Base-by-base conservation (phyloP, 2,329 filamentous ascomycete genomes). In the Coniochaeta sp. region DNA sequence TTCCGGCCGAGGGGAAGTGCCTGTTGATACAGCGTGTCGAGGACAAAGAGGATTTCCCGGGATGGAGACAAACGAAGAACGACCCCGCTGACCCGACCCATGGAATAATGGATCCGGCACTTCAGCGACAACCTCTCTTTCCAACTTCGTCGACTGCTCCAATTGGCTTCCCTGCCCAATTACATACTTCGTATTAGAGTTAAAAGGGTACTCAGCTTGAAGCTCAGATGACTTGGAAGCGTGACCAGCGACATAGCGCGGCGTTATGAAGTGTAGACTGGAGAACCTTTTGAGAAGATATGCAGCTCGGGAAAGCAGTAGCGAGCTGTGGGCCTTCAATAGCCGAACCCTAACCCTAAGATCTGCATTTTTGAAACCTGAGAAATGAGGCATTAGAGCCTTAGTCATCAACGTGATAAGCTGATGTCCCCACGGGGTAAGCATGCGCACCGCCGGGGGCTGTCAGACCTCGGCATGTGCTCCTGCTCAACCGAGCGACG, bases 1-100 rank as follows among this genome's bases (percentile, higher is more conserved):
- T 50, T 59, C 66, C 67, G 68, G 68, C 65, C 68, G 67, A 69
- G 67, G 63, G 68, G 67, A 67, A 67, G 63, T 55, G 61, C 55
- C 60, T 59, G 60, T 26, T 19, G 42, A 47, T 24, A 54, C 22
- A 50, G 50, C 19, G 54, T 44, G n/a, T 59, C 26, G n/a, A 17
- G 17, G 57, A 36, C 32, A 64, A 68, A 68, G 66, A 68, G 61
- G 61, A 67, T 68, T 67, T 67, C 61, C 66, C 66, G 65, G 66
- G 62, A 34, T 36, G 34, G n/a, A 56, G 10, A 36, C 26, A 38
- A 38, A 6, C 14, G 34, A 36, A 36, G n/a, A 24, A 36, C 3
- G 5, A 5, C 54, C 54, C 30, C 34, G 22, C 54, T 26, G 54
- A 30, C 14, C 47, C 47, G 47, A 52, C 3, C 8, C 24, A 30